Evolutionary conservation across 1,139 yeast species (phyloP), one percentile per base, ranked within the genome.

Genomic region (Sugiyamaella grinbergsii): DNA sequence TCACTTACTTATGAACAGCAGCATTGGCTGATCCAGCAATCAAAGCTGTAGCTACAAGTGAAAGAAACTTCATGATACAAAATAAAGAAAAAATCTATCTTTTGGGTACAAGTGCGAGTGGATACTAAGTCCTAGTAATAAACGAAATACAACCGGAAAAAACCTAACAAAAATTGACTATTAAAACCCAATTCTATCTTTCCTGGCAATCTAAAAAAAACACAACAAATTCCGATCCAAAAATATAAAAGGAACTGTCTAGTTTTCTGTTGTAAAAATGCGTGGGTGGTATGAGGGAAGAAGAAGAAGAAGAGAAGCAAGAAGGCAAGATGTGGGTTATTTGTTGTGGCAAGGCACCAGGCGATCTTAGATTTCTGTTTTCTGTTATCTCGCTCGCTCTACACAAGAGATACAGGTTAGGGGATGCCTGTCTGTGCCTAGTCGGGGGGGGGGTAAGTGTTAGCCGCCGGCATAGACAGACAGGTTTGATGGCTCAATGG

Each of bases 11-110:
- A 61, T 63, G 69, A 41, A 64, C 68, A 19, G 66, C 68, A 51
- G 87, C 94, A 42, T 82, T 81, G 19, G 71, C 76, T 31, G 68
- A 64, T 29, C 67, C 63, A 22, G 71, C 62, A 24, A 44, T 31
- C 34, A 43, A 33, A 34, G 53, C 73, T 37, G 81, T 66, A 49
- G 85, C 85, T 54, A 84, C 70, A 32, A 87, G 58, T 37, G 59
- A 49, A 10, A 40, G 44, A 44, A 59, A 51, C 58, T 60, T 59
- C 64, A 61, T 62, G 7, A 13, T 33, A 26, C 8, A 8, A 8
- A 26, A 26, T 26, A 8, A 26, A 26, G 8, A 26, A 8, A 26
- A 26, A 8, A 8, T 8, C 10, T 8, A 8, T 26, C 10, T 26
- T 26, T 26, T 26, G 10, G 11, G 10, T 34, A 13, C 38, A 18